Percentiles rank a stretch among this genome's conserved stretches.
phyloP scores from a whole-genome alignment of 208 protist species.

The Leishmania turanica region DNA sequence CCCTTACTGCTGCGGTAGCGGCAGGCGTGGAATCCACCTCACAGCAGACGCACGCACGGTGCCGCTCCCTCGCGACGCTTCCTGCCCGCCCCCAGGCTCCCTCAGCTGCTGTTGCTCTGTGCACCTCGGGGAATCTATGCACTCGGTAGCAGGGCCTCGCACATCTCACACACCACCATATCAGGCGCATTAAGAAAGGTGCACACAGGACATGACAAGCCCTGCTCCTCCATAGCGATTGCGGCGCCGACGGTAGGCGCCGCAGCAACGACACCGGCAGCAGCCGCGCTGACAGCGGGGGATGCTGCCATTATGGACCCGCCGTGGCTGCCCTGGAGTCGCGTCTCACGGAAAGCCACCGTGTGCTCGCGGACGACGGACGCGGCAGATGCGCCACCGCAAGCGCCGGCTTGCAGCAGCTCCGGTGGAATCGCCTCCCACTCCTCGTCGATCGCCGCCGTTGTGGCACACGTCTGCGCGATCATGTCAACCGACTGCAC shows the following conservation, averaged over 20 bases:
- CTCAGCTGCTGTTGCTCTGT: background rate
- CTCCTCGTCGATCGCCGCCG: conserved; percentile 36
- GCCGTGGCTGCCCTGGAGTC: conserved; percentile 32
- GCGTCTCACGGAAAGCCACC: conserved; percentile 45
- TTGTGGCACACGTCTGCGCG: conserved; percentile 31
- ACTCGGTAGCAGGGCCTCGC: conserved; percentile 57
- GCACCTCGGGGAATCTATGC: background rate
- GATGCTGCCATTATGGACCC: background rate
- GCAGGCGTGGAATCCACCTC: background rate
- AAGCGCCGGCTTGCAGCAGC: conserved; percentile 34
- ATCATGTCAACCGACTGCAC: conserved; percentile 62
- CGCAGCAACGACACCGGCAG: background rate
- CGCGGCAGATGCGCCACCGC: conserved; percentile 12
- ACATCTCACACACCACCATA: conserved; percentile 83
- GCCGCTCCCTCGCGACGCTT: background rate
- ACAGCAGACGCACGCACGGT: background rate
- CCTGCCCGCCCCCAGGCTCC: background rate
- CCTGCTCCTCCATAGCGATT: conserved; percentile 14
- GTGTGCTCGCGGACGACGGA: conserved; percentile 25
- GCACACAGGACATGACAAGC: conserved; percentile 62
- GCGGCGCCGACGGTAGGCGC: background rate
- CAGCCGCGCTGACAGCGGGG: background rate
- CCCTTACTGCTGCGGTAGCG: background rate
- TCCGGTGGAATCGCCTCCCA: conserved; percentile 67
- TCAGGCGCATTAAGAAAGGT: conserved; percentile 76